phyloP scores from a whole-genome alignment of 176 grass and related monocot genomes.

The Typha latifolia region DNA sequence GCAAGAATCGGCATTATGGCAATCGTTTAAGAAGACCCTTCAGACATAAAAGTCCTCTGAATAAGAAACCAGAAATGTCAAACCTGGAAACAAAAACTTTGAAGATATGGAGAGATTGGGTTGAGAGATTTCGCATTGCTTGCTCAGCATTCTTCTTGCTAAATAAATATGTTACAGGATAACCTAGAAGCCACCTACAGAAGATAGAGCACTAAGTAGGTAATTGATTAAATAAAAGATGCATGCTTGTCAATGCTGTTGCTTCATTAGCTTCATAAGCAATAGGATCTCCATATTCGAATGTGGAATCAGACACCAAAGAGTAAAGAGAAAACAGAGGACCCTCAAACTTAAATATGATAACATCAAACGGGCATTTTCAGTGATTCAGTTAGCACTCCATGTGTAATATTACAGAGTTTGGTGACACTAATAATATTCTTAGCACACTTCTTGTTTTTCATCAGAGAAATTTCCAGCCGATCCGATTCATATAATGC shows the following conservation, averaged over 20 bases:
- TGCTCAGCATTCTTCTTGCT: constrained; percentile 35
- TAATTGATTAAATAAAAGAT: background rate
- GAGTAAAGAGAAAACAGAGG: background rate
- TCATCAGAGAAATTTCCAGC: too few species aligned
- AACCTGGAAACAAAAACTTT: constrained; percentile 62
- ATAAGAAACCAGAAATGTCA: background rate
- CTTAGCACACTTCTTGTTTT: too few species aligned
- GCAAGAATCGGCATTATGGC: constrained; percentile 12
- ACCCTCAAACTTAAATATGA: background rate
- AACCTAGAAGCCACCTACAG: constrained; percentile 86
- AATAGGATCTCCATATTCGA: background rate
- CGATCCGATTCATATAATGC: too few species aligned
- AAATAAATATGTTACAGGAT: constrained; percentile 78
- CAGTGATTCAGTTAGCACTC: too few species aligned
- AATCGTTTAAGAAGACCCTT: constrained; percentile 1
- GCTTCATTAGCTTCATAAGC: background rate
- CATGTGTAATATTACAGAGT: too few species aligned
- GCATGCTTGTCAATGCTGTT: background rate
- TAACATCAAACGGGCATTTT: too few species aligned
- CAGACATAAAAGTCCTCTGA: background rate
- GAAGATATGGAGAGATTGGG: constrained; percentile 66
- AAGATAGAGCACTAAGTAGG: constrained; percentile 1
- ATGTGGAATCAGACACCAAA: background rate
- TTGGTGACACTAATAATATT: too few species aligned
- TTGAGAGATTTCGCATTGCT: constrained; percentile 36